phyloP scores from a whole-genome alignment of 2,329 filamentous ascomycete species.

The Colletotrichum spinosum region DNA sequence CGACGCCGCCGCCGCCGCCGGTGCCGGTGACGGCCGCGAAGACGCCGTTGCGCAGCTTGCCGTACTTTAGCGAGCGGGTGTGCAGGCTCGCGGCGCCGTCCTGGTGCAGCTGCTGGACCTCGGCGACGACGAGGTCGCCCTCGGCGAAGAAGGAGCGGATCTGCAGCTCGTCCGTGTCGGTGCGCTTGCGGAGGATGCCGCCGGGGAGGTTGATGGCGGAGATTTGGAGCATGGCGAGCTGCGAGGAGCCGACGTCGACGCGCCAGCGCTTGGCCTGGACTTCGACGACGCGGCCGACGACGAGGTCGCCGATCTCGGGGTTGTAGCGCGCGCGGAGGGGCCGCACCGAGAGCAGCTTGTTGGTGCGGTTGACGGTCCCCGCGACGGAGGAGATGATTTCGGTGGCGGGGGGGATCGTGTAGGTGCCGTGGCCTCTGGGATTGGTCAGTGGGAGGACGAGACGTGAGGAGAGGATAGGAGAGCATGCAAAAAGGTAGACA shows the following conservation, averaged over 20 bases:
- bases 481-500: background rate
- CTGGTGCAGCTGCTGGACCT: constrained; percentile 89
- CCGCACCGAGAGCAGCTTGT: constrained; percentile 93
- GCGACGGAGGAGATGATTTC: constrained; percentile 91
- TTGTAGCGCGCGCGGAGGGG: constrained; percentile 93
- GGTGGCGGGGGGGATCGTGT: constrained; percentile 70
- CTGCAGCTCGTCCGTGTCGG: constrained; percentile 95
- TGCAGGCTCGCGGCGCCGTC: constrained; percentile 91
- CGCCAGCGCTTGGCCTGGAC: constrained; percentile 96
- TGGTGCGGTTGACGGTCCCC: constrained; percentile 90
- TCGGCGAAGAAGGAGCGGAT: constrained; percentile 98
- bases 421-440: constrained; percentile 90
- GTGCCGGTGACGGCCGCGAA: constrained; percentile 86
- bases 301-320: constrained; percentile 95
- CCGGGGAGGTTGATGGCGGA: constrained; percentile 94
- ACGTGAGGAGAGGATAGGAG: background rate
- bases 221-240: constrained; percentile 87
- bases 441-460: constrained; percentile 9
- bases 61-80: constrained; percentile 91
- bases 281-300: constrained; percentile 92
- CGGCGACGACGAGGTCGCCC: constrained; percentile 92
- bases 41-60: constrained; percentile 92
- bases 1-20: constrained; percentile 87
- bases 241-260: constrained; percentile 89
- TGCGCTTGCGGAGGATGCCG: constrained; percentile 89